Evolutionary conservation across 1,284 basidiomycete genomes (phyloP).

Genomic region (Heterobasidion parviporum): DNA sequence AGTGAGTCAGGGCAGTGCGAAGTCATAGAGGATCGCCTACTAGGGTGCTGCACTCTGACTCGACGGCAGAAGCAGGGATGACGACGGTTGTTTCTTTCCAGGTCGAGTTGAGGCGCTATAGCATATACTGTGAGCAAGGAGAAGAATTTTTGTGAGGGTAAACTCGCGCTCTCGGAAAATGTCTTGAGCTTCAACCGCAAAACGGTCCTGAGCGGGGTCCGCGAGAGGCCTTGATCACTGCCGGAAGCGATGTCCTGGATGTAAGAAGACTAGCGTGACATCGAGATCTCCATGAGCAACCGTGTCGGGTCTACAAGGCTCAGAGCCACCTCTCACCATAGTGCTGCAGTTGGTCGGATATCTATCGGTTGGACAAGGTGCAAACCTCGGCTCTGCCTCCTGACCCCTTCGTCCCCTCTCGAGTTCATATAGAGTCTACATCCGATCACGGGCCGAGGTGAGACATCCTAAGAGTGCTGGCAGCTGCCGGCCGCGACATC

Average conservation of each 20-base stretch:
- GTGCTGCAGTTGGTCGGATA: background rate
- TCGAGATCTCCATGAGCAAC: background rate
- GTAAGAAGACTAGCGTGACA: background rate
- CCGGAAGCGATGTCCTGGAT: background rate
- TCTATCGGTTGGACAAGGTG: background rate
- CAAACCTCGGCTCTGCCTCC: background rate
- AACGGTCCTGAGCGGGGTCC: background rate
- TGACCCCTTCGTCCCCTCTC: background rate
- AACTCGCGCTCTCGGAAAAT: background rate
- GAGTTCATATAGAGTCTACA: background rate
- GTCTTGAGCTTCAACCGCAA: background rate
- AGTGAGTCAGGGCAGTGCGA: background rate
- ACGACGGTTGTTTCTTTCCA: background rate
- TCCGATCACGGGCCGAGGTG: background rate
- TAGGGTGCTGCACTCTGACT: background rate
- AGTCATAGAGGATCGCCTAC: background rate
- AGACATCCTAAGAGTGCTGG: background rate
- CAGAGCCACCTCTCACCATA: background rate
- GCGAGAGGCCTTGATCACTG: background rate
- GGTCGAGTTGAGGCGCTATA: background rate
- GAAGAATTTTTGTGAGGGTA: background rate
- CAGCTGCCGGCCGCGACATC: background rate
- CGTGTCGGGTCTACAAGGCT: background rate
- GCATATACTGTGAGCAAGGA: background rate
- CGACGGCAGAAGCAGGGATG: background rate